These are phyloP conservation scores for Penicillium canescens DNA, from an alignment of 495 filamentous ascomycete genomes.

Conservation along the genomic window DNA sequence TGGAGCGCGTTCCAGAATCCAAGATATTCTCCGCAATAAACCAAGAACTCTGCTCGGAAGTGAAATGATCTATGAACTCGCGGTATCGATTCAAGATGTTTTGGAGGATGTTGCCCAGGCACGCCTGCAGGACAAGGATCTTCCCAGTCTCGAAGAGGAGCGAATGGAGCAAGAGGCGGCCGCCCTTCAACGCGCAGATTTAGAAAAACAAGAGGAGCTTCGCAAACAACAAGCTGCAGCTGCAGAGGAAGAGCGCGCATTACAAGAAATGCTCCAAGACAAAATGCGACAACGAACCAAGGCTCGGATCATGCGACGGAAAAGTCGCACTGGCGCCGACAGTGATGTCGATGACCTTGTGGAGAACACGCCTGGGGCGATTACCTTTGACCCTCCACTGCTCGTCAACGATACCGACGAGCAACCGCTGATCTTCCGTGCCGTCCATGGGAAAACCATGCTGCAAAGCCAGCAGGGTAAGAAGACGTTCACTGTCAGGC, in stretches of 20 bases:
- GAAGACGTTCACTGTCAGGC: conserved; percentile 67
- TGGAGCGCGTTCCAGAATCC: conserved; percentile 64
- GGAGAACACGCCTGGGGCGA: conserved; percentile 43
- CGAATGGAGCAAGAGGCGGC: conserved; percentile 68
- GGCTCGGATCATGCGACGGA: conserved; percentile 36
- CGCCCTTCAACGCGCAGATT: conserved; percentile 53
- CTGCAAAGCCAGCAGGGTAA: conserved; percentile 56
- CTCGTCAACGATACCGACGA: conserved; percentile 58
- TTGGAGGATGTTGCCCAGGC: conserved; percentile 82
- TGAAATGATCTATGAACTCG: conserved; percentile 90
- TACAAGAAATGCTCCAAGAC: conserved; percentile 75
- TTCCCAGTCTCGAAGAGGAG: conserved; percentile 90
- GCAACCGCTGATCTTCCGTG: conserved; percentile 58
- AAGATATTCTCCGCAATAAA: conserved; percentile 66
- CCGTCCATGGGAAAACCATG: conserved; percentile 63
- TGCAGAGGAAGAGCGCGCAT: conserved; percentile 70
- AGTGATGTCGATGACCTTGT: conserved; percentile 29
- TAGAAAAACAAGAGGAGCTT: conserved; percentile 52
- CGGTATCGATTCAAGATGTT: conserved; percentile 78
- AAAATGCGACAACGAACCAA: conserved; percentile 59
- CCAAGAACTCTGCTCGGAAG: conserved; percentile 72
- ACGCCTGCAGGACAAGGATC: conserved; percentile 65
- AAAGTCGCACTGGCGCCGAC: conserved; percentile 38
- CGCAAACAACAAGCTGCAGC: conserved; percentile 56
- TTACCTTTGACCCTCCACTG: conserved; percentile 73